phyloP scores from a whole-genome alignment of 371 early-diverging fungal species.

The Dichotomocladium elegans region DNA sequence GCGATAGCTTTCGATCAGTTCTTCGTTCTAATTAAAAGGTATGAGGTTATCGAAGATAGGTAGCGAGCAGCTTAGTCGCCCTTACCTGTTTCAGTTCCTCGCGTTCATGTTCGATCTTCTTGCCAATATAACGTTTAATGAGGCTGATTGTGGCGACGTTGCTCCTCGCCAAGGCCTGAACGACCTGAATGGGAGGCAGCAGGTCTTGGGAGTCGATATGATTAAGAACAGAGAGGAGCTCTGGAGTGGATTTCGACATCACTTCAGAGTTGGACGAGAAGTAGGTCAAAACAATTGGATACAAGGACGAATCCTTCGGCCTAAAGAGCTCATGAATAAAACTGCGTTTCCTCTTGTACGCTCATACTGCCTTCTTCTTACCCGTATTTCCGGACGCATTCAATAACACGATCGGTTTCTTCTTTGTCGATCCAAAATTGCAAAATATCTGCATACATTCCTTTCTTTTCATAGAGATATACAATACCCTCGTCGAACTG shows the following conservation, averaged over 20 bases:
- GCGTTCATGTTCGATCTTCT: slow-evolving; percentile 70
- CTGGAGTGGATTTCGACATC: slow-evolving; percentile 46
- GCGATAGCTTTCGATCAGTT: slow-evolving; percentile 68
- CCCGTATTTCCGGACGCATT: slow-evolving; percentile 79
- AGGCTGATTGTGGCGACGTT: slow-evolving; percentile 83
- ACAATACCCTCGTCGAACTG: slow-evolving; percentile 82
- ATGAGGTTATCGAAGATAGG: not conserved
- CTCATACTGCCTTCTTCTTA: slow-evolving; percentile 19
- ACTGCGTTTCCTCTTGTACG: not conserved
- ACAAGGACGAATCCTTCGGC: slow-evolving; percentile 73
- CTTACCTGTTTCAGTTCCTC: slow-evolving; percentile 60
- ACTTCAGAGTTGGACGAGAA: slow-evolving; percentile 71
- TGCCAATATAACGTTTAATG: slow-evolving; percentile 76
- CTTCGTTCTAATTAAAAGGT: slow-evolving; percentile 37
- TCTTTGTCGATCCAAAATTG: slow-evolving; percentile 78
- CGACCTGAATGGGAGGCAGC: slow-evolving; percentile 83
- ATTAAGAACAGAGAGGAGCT: slow-evolving; percentile 69
- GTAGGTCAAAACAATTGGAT: slow-evolving; percentile 79
- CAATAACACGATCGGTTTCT: slow-evolving; percentile 69
- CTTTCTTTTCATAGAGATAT: slow-evolving; percentile 79
- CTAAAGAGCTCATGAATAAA: slow-evolving; percentile 14
- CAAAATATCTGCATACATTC: slow-evolving; percentile 78
- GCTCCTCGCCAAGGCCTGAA: slow-evolving; percentile 80
- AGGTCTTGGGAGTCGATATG: slow-evolving; percentile 83
- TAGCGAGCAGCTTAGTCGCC: no score